A percentile compares a stretch with the other conserved stretches of the same genome.
Conservation (phyloP, 192 early-diverging fungal species). For the Backusella morwellensis region DNA sequence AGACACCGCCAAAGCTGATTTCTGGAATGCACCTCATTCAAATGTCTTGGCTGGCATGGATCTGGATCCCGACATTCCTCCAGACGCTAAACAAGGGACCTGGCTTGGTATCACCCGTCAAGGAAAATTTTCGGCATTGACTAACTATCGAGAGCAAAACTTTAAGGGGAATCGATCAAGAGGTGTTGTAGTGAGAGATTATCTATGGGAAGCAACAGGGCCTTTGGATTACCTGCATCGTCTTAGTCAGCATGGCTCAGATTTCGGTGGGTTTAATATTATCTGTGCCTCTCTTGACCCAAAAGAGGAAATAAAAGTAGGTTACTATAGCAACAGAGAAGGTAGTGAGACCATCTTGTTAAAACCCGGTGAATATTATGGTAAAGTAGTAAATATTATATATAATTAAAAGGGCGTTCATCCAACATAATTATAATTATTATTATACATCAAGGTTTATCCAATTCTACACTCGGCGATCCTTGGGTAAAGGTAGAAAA, state of each 20-base stretch:
- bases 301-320: slow-evolving; percentile 18
- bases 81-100: slow-evolving; percentile 27
- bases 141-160: slow-evolving; percentile 42
- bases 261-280: slow-evolving; percentile 46
- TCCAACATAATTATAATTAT: not conserved
- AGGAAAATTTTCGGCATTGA: slow-evolving; percentile 46
- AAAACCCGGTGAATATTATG: slow-evolving; percentile 25
- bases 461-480: slow-evolving; percentile 39
- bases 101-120: slow-evolving; percentile 48
- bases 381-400: not conserved
- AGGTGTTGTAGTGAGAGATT: slow-evolving; percentile 42
- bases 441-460: slow-evolving; percentile 32
- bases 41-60: slow-evolving; percentile 44
- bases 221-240: slow-evolving; percentile 25
- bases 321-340: slow-evolving; percentile 39
- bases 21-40: slow-evolving; percentile 36
- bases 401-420: no score
- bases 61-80: slow-evolving; percentile 16
- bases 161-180: slow-evolving; percentile 38
- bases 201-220: not conserved
- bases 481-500: slow-evolving; percentile 47
- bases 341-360: slow-evolving; percentile 20
- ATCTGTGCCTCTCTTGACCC: slow-evolving; percentile 32
- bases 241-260: slow-evolving; percentile 18
- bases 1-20: slow-evolving; percentile 35